Percentiles rank a stretch among this genome's conserved stretches.
Evolutionary conservation across 1,284 basidiomycete genomes (phyloP).

Genomic region (Boletus semigastroideus): DNA sequence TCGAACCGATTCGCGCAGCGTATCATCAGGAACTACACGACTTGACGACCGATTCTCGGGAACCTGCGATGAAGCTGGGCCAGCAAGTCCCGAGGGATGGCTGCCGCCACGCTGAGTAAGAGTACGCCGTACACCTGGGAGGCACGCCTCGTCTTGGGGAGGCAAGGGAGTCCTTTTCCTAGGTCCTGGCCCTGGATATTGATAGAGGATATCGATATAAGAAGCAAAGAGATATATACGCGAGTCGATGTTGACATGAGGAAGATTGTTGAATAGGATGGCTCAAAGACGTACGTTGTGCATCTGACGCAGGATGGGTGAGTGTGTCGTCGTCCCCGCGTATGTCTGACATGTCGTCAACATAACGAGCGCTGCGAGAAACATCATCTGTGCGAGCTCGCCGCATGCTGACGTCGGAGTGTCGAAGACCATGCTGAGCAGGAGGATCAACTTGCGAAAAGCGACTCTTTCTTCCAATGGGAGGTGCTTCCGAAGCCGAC

Average conservation of each 20-base stretch:
- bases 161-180: conserved; percentile 37
- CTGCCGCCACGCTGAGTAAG: conserved; percentile 15
- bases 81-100: conserved; percentile 4
- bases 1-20: conserved; percentile 7
- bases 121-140: conserved; percentile 24
- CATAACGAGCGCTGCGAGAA: conserved; percentile 12
- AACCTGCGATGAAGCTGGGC: neutral
- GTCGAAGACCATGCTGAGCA: conserved; percentile 11
- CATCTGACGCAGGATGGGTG: conserved; percentile 23
- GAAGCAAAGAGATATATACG: conserved; percentile 15
- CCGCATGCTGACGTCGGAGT: conserved; percentile 10
- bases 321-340: conserved; percentile 19
- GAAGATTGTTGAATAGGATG: conserved; percentile 29
- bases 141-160: conserved; percentile 37
- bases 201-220: conserved; percentile 12
- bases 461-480: conserved; percentile 17
- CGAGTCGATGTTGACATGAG: conserved; percentile 34
- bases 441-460: conserved; percentile 25
- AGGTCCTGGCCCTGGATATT: conserved; percentile 26
- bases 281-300: conserved; percentile 46
- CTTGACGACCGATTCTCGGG: conserved; percentile 6
- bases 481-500: conserved; percentile 11
- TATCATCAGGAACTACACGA: conserved; percentile 6
- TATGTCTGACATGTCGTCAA: conserved; percentile 21
- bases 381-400: conserved; percentile 22